Evolutionary conservation across 441 rosid species (phyloP), one percentile per base, ranked within the genome.

Genomic region (Flueggea neowawraea): DNA sequence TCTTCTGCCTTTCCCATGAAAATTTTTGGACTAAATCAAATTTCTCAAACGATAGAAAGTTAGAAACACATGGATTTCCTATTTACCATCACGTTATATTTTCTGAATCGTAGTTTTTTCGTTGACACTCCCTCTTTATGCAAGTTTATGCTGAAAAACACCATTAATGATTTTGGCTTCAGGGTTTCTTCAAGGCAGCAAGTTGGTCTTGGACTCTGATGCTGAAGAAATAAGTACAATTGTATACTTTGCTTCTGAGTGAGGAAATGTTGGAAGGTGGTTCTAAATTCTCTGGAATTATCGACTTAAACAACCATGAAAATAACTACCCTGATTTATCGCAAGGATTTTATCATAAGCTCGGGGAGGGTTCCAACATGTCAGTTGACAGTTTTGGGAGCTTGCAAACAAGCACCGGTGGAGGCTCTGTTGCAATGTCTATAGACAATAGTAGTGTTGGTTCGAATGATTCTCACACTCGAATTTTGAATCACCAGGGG

Each of bases 341-440:
- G 2, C 89, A 88, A 71, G 84, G 77, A 54, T 88, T 59, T 14
- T 54, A 87, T 61, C 83, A 81, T 53, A 87, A 87, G 65, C 90
- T 87, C 53, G 84, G 78, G 22, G 90, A 84, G 69, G 82, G 82
- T 59, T 78, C 87, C 59, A 85, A 83, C 78, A 88, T 85, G 95
- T 88, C 91, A 12, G 66, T 73, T 0, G 91, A 85, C 64, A 85
- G 91, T 79, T 59, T 43, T 48, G 63, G 28, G 36, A 48, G 63
- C 63, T 57, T 81, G 68, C 89, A 85, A 78, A 85, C 87, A 3
- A 85, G 85, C 72, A 79, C 72, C 33, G 89, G 75, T 10, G 91
- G 88, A 14, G 91, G 89, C 13, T 88, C 91, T 50, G 82, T 85
- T 17, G 82, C 95, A 0, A 88, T 85, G 91, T 85, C 91, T 3